Conservation (phyloP, 1,284 basidiomycete genomes). For the Lignosus rhinocerotis region DNA sequence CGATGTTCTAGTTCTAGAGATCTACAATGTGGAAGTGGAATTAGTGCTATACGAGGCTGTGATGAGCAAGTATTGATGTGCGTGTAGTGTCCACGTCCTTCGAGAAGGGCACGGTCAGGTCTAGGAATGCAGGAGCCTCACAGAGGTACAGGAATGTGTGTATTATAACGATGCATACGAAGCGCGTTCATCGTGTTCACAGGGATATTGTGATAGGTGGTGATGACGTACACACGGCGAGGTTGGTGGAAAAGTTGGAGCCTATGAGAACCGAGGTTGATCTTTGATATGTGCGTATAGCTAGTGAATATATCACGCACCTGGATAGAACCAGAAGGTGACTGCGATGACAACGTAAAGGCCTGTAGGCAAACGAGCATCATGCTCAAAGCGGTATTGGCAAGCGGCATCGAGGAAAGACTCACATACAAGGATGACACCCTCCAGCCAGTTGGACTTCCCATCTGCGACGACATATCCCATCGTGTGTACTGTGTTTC, state of each 20-base stretch:
- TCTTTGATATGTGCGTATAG: background rate
- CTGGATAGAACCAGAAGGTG: constrained; percentile 71
- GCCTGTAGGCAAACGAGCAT: constrained; percentile 33
- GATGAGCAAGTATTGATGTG: background rate
- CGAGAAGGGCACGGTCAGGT: background rate
- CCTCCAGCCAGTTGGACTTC: constrained; percentile 83
- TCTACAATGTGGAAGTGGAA: background rate
- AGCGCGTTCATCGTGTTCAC: background rate
- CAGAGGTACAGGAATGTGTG: constrained; percentile 1
- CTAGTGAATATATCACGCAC: constrained; percentile 27
- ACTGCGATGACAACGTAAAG: constrained; percentile 66
- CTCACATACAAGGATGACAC: constrained; percentile 48
- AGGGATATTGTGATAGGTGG: constrained; percentile 9
- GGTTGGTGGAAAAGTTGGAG: constrained; percentile 39
- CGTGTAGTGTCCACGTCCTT: constrained; percentile 8
- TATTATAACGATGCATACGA: background rate
- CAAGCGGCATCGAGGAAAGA: background rate
- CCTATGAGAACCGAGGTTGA: constrained; percentile 21
- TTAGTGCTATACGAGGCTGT: background rate
- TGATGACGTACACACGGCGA: constrained; percentile 33
- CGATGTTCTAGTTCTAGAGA: background rate
- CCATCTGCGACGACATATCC: constrained; percentile 83
- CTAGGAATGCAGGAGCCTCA: constrained; percentile 12
- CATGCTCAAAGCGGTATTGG: too few species aligned
- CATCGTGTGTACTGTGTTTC: constrained; percentile 65